Conservation (phyloP, 1,139 yeast genomes). For the Martiniozyma asiatica region DNA sequence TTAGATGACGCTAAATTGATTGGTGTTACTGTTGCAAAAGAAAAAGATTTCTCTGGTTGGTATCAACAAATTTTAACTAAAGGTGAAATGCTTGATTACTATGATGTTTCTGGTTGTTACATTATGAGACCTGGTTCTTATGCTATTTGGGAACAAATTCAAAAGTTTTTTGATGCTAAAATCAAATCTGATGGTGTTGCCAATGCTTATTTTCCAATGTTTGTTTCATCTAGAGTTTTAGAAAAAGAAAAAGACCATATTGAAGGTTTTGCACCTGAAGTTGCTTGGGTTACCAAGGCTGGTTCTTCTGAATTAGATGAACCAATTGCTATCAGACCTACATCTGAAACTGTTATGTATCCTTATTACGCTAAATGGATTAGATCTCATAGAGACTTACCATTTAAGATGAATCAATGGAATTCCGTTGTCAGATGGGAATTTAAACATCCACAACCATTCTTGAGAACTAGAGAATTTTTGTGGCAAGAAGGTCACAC, state of each 20-base stretch:
- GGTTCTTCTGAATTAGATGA: conserved; percentile 91
- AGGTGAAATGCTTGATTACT: conserved; percentile 97
- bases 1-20: conserved; percentile 84
- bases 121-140: conserved; percentile 95
- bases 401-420: conserved; percentile 96
- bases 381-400: conserved; percentile 95
- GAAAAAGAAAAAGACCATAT: conserved; percentile 98
- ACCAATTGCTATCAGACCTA: conserved; percentile 98
- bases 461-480: conserved; percentile 96
- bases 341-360: conserved; percentile 99
- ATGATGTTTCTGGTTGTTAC: conserved; percentile 98
- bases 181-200: conserved; percentile 86
- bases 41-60: conserved; percentile 91
- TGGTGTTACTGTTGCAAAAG: conserved; percentile 92
- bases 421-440: conserved; percentile 99
- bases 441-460: conserved; percentile 99
- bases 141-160: conserved; percentile 90
- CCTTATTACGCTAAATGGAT: conserved; percentile 99
- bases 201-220: conserved; percentile 97
- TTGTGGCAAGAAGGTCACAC: conserved; percentile 99
- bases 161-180: conserved; percentile 66
- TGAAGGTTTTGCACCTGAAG: conserved; percentile 99
- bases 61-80: conserved; percentile 90
- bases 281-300: conserved; percentile 98
- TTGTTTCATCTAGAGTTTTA: conserved; percentile 81